Evolutionary conservation across 768 basidiomycete genomes (phyloP), one percentile per base, ranked within the genome.

Genomic region (Lactarius hatsudake): DNA sequence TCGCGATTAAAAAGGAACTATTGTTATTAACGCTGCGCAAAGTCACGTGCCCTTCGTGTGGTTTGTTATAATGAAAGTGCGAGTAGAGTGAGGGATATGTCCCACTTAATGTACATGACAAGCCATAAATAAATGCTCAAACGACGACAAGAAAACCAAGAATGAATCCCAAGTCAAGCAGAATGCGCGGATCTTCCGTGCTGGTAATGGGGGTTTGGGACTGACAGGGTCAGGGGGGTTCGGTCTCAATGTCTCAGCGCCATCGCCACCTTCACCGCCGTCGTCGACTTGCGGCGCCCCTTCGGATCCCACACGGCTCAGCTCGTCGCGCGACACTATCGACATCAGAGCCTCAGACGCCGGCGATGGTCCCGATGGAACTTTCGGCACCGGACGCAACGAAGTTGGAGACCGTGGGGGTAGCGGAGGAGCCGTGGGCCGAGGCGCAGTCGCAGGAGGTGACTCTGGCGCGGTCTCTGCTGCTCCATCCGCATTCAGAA

Each of bases 291-390:
- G 53, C 28, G 30, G 34, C 36, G 36, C 36, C 23, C 13, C 58
- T 34, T 54, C 62, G 40, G 40, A 36, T 36, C 28, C 43, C 38
- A 15, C 61, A 60, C 61, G 77, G 71, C 43, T 62, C 71, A 32
- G 75, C 62, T 73, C 71, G 70, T 79, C 77, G 61, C 76, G 75
- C 57, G 75, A 71, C 34, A 77, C 87, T 62, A 90, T 87, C 48
- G 79, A 81, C 76, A 87, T 84, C 32, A 89, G 78, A 13, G 81
- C 80, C 51, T 83, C 81, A 26, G 85, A 84, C 4, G 88, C 85
- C 1, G 81, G 76, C 23, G 76, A 78, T 62, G 72, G 10, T 23
- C 8, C 13, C 55, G 57, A 38, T 43, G 67, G 13, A 30, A 36
- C 42, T 20, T 34, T 34, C 56, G 62, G 43, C 34, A 72, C 63